phyloP scores from a whole-genome alignment of 192 early-diverging fungal genomes.

The Coemansia sp. region DNA sequence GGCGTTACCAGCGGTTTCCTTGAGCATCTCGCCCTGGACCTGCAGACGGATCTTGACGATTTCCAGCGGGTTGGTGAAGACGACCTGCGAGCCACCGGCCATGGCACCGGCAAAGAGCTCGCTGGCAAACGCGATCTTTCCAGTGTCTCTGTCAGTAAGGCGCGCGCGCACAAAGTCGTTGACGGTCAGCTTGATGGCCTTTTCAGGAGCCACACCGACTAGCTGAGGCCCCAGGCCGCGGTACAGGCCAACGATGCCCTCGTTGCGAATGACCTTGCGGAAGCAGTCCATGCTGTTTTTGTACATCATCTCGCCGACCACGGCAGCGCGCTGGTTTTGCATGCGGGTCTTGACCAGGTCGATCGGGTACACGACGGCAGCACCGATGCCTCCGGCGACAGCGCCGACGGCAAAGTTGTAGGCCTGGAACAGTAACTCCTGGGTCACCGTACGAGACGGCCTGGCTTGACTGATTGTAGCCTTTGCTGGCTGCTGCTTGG shows the following conservation, averaged over 20 bases:
- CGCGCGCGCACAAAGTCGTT: constrained; percentile 86
- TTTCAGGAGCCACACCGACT: constrained; percentile 94
- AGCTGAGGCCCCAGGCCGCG: constrained; percentile 91
- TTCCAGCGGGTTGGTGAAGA: constrained; percentile 97
- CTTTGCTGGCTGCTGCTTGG: background rate
- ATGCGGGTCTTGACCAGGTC: constrained; percentile 98
- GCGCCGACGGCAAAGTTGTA: constrained; percentile 83
- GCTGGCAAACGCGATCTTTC: constrained; percentile 69
- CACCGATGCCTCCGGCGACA: constrained; percentile 91
- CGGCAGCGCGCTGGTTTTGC: constrained; percentile 93
- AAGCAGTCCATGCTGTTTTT: constrained; percentile 97
- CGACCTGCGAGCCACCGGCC: constrained; percentile 84
- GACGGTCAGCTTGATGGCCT: constrained; percentile 97
- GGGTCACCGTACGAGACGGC: constrained; percentile 15
- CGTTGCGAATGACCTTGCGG: constrained; percentile 88
- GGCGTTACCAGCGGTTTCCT: constrained; percentile 41
- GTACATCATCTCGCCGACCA: constrained; percentile 90
- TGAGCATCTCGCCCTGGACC: constrained; percentile 73
- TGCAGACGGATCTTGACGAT: constrained; percentile 99
- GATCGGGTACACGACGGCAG: constrained; percentile 93
- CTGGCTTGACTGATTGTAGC: background rate
- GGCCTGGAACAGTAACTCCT: constrained; percentile 59
- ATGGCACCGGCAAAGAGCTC: constrained; percentile 85
- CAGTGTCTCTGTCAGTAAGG: constrained; percentile 66
- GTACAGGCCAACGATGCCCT: constrained; percentile 88